Evolutionary conservation across 257 asterid species (phyloP).

Genomic region (Ophiorrhiza pumila): DNA sequence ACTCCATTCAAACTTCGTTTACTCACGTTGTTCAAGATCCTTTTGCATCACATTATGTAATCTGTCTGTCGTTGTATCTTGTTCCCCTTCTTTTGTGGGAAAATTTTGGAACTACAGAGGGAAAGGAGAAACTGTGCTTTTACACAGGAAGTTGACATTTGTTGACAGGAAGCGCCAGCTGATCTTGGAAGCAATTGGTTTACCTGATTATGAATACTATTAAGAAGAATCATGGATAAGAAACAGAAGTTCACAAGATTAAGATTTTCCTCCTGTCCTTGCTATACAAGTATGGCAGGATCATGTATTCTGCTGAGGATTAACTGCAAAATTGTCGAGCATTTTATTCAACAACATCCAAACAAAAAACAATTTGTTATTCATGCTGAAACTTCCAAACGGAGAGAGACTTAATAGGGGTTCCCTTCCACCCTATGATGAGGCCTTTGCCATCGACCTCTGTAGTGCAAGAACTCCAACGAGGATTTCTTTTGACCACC

Average conservation of each 20-base stretch:
- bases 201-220: not conserved
- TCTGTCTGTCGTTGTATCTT: too few relatives aligned
- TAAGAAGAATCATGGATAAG: not conserved
- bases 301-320: not conserved
- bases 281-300: not conserved
- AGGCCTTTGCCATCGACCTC: constrained; percentile 36
- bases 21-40: too few relatives aligned
- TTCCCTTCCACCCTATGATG: constrained; percentile 40
- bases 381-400: constrained; percentile 31
- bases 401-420: constrained; percentile 38
- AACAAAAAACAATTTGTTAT: not conserved
- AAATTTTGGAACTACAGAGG: too few relatives aligned
- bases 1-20: not conserved
- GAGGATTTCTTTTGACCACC: constrained; percentile 20
- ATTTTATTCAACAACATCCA: not conserved
- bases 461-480: constrained; percentile 29
- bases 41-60: too few relatives aligned
- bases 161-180: not conserved
- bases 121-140: not conserved
- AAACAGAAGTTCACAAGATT: not conserved
- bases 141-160: not conserved
- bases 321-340: not conserved
- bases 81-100: not conserved
- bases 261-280: not conserved
- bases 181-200: not conserved